A percentile compares a stretch with the other conserved stretches of the same genome.
These are phyloP conservation scores for Aureobasidium namibiae DNA, from an alignment of 2,329 filamentous ascomycete species.

Conservation along the genomic window DNA sequence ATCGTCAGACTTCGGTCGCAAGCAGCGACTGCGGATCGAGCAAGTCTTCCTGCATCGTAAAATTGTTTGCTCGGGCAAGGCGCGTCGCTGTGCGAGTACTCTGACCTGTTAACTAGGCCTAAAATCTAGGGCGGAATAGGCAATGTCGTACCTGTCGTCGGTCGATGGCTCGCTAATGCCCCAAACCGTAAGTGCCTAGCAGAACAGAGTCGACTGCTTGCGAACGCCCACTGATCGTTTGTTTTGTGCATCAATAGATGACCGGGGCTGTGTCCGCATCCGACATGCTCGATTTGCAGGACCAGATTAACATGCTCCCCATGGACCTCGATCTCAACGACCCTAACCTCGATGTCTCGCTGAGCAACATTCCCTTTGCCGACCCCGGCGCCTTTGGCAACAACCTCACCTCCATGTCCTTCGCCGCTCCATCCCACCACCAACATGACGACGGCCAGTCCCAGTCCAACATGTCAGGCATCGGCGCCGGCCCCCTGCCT, in stretches of 20 bases:
- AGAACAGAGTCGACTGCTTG: neutral
- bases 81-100: conserved; percentile 3
- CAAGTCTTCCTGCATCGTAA: conserved; percentile 9
- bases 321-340: conserved; percentile 33
- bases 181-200: conserved; percentile 8
- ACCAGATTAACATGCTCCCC: conserved; percentile 33
- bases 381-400: conserved; percentile 22
- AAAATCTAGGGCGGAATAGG: neutral
- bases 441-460: neutral
- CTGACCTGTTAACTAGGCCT: neutral
- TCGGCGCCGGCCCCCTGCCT: conserved; percentile 48
- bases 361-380: conserved; percentile 17
- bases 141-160: conserved; percentile 10
- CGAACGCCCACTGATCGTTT: conserved; percentile 4
- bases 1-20: neutral
- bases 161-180: conserved; percentile 10
- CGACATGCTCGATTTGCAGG: conserved; percentile 33
- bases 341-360: conserved; percentile 27
- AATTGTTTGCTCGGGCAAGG: neutral
- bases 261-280: conserved; percentile 20
- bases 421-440: conserved; percentile 15
- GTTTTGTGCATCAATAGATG: conserved; percentile 19
- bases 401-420: conserved; percentile 17
- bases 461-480: conserved; percentile 32
- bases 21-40: conserved; percentile 6